Evolutionary conservation across 2,329 filamentous ascomycete genomes (phyloP), one percentile per base, ranked within the genome.

Genomic region (Trichoderma arundinaceum): DNA sequence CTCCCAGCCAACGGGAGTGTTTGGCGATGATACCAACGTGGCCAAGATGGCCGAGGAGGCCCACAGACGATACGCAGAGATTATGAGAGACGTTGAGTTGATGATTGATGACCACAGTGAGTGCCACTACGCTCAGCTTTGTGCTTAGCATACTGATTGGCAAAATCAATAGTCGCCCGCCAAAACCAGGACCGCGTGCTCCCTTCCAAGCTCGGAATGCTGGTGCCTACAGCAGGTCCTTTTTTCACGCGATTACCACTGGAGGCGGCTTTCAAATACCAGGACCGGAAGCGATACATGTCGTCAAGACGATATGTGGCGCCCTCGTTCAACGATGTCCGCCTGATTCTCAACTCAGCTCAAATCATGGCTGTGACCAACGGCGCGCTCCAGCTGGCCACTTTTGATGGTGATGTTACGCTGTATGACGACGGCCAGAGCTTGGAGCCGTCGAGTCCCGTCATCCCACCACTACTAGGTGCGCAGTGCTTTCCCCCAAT

Each of bases 321-420:
- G 1, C 95, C 95, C 0, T 96, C 92, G 1, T 99, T 99, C 84
- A 99, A 99, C 79, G 95, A 99, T 75, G 88, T 99, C 66, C 89
- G 95, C 2, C 84, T 97, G 28, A 90, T 96, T 59, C 86, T 99
- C 71, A 99, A 99, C 79, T 95, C 95, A 44, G 94, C 95, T 17
- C 95, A 99, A 78, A 84, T 94, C 67, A 93, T 97, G 89, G 92
- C 92, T 44, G 86, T 98, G n/a, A 90, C 92, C 15, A 87, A 87
- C 28, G 89, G 90, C 22, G 85, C 87, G 4, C 84, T 97, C 8
- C 88, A 95, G 71, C 85, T 99, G 4, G 90, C 96, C 62, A 99
- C 95, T 0, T 99, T 99, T 75, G 95, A 99, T 77, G 95, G 95
- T 78, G 95, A 99, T 78, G 93, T 99, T 58, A 99, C 95, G 1